Base-by-base conservation (phyloP, 106 monocot species). In the Platanthera guangdongensis region DNA sequence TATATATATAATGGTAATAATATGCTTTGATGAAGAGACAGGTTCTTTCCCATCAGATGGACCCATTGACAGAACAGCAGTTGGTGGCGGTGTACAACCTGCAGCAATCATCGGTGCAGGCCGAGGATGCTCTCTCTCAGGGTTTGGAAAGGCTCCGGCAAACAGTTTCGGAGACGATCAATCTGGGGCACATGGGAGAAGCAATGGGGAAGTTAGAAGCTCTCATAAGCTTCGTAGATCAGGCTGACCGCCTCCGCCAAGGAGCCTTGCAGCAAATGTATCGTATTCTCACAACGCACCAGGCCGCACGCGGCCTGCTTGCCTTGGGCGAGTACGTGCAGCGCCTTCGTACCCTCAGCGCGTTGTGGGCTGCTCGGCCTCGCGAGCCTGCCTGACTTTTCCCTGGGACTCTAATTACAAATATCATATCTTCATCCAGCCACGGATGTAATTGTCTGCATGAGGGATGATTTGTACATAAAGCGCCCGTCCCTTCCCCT, bases 121-220 rank as follows among this genome's bases (percentile, higher is more conserved):
- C 91, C 21, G 96, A 97, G 83, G 88, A 90, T 74, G 95, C 92
- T 49, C 92, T 95, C 67, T 86, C 86, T 3, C 90, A 92, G 52
- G 95, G 95, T 14, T 67, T 95, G 82, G 90, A 90, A 9, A 92
- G 82, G 62, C 95, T 95, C 67, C 88, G 90, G 39, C 88, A 92
- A 78, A 92, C 85, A 59, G 85, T 95, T 52, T 50, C 88, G 0
- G 90, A 90, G 22, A 72, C 68, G 64, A 75, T 84, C 57, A 86
- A 89, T 72, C 88, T 85, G 84, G 89, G 76, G n/a, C 99, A 94
- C 46, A 94, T 94, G 91, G 80, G 77, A 78, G 72, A 76, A 22
- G 94, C 91, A 16, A 85, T 92, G 77, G 88, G 71, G 16, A 84
- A 85, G 68, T 78, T 92, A 49, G 88, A 92, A 63, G 81, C 79